Base-by-base conservation (phyloP, 306 rosid genomes). In the Cicer chorassanicum region DNA sequence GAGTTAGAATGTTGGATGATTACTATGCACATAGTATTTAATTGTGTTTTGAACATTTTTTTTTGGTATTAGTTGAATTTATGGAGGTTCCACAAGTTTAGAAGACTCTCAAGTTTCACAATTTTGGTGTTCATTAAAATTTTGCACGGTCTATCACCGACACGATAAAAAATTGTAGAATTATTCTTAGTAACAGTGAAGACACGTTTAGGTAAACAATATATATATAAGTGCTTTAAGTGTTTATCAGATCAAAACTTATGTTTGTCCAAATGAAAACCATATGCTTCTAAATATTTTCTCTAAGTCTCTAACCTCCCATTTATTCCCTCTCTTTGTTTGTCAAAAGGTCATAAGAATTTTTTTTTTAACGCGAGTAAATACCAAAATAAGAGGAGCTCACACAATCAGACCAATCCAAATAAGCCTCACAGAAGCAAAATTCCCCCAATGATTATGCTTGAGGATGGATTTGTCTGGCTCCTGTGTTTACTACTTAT, bases 401-500 rank as follows among this genome's bases (percentile, higher is more conserved):
- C 9, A 59, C 6, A 29, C 5, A 40, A 16, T 10, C 42, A 15
- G 50, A 65, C 24, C 14, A 51, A 41, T 41, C 50, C 70, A 16
- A 65, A 41, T 41, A 65, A 65, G 39, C 53, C 15, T 36, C 53
- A 16, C 51, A 65, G 15, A 36, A 6, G 24, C 49, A 18, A 15
- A 62, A 39, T 39, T 1, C 68, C 68, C 15, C 53, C 13, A 41
- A 24, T 72, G 68, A 36, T 72, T 46, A 19, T 67, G 43, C 51
- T 61, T 68, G 67, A 9, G 43, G 51, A 11, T 75, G 54, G 41
- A 56, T 65, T 70, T 72, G 41, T 65, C 50, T 65, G 54, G 69
- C 45, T 16, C 65, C 11, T 69, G 16, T 61, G 68, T 53, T n/a
- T 75, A 53, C 40, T 46, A 14, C 18, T 48, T 54, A 9, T 41